phyloP scores from a whole-genome alignment of 768 basidiomycete species.

The Mrakia frigida region DNA sequence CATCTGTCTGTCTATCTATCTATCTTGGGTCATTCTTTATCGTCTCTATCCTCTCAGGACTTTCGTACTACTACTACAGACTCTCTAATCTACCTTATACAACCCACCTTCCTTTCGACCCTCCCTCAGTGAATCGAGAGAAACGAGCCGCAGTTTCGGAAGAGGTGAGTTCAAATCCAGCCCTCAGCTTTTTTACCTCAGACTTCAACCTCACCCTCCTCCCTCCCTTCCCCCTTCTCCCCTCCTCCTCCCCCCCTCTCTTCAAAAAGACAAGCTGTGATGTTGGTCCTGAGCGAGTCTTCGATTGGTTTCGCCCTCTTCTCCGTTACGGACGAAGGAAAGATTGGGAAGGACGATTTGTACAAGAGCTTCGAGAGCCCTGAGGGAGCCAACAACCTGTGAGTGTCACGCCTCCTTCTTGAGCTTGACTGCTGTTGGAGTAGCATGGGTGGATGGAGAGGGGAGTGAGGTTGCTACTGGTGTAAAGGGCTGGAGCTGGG shows the following conservation, averaged over 20 bases:
- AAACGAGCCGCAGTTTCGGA: neutral
- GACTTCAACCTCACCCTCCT: neutral
- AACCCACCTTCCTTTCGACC: no score
- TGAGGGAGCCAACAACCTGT: constrained; percentile 88
- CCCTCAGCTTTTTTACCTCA: neutral
- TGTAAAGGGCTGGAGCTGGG: neutral
- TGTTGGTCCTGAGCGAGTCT: constrained; percentile 91
- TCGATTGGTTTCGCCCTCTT: constrained; percentile 36
- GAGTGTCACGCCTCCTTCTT: constrained; percentile 42
- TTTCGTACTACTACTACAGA: no score
- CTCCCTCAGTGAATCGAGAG: neutral
- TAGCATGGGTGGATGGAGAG: neutral
- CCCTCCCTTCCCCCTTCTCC: neutral
- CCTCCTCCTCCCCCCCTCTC: neutral
- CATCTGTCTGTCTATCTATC: no score
- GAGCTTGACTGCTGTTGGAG: neutral
- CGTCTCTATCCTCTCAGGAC: no score
- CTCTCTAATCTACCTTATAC: no score
- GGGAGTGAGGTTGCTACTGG: no score
- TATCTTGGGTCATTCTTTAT: no score
- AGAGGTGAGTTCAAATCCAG: no score
- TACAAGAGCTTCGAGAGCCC: constrained; percentile 91
- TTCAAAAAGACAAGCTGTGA: constrained; percentile 42
- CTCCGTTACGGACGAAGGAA: constrained; percentile 53
- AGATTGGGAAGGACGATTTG: constrained; percentile 76